Conservation (phyloP, 345 rosid species). For the Aquilaria yunnanensis region DNA sequence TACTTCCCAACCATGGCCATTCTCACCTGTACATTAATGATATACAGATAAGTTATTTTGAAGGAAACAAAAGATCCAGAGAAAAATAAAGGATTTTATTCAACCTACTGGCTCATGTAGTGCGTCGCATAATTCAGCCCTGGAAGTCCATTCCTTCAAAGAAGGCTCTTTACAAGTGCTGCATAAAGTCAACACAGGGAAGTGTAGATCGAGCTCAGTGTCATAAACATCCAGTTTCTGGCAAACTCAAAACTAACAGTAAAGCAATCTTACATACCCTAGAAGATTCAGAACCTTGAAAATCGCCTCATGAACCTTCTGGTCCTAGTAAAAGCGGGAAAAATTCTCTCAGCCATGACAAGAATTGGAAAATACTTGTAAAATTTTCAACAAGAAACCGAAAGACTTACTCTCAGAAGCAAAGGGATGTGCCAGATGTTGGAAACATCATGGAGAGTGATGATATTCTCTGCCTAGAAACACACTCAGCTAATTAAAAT, state of each 20-base stretch:
- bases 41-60: slow-evolving; percentile 15
- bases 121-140: slow-evolving; percentile 57
- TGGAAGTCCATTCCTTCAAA: slow-evolving; percentile 63
- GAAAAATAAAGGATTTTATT: not conserved
- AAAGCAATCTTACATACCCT: slow-evolving; percentile 40
- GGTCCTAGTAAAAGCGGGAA: slow-evolving; percentile 50
- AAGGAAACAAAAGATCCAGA: slow-evolving; percentile 6
- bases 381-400: not conserved
- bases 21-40: slow-evolving; percentile 50
- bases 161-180: slow-evolving; percentile 62
- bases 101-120: slow-evolving; percentile 65
- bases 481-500: slow-evolving; percentile 2
- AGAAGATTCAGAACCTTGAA: slow-evolving; percentile 63
- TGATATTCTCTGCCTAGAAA: slow-evolving; percentile 64
- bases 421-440: slow-evolving; percentile 98
- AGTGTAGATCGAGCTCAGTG: not conserved
- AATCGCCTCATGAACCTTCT: slow-evolving; percentile 92
- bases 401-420: slow-evolving; percentile 65
- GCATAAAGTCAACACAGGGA: slow-evolving; percentile 20
- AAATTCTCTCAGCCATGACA: not conserved
- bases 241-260: not conserved
- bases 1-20: slow-evolving; percentile 97
- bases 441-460: slow-evolving; percentile 84
- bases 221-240: not conserved
- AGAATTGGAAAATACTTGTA: not conserved